Conservation (phyloP, 1,284 basidiomycete genomes). For the Pyrrhoderma noxium region DNA sequence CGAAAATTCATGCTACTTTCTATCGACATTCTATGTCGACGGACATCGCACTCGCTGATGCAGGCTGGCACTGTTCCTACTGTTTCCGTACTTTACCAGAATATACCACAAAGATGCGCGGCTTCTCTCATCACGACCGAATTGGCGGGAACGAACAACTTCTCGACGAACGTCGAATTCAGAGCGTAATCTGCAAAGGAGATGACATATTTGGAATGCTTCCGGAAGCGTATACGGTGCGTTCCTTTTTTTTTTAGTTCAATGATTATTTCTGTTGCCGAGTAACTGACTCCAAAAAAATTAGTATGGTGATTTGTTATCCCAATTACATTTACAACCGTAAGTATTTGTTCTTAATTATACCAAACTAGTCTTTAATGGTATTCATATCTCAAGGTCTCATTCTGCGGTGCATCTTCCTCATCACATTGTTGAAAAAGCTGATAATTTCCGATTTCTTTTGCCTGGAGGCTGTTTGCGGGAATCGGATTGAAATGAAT, state of each 20-base stretch:
- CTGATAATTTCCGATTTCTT: constrained; percentile 45
- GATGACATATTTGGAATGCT: constrained; percentile 62
- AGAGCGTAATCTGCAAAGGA: constrained; percentile 52
- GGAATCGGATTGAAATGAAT: neutral
- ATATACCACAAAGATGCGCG: constrained; percentile 21
- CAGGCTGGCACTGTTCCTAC: constrained; percentile 57
- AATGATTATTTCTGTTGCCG: neutral
- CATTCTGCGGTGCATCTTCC: constrained; percentile 47
- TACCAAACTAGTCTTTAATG: neutral
- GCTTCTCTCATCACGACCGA: constrained; percentile 61
- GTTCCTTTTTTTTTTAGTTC: constrained; percentile 21
- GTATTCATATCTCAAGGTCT: constrained; percentile 27
- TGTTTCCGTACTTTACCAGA: constrained; percentile 49
- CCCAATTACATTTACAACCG: constrained; percentile 45
- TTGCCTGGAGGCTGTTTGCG: constrained; percentile 49
- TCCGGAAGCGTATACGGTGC: constrained; percentile 50
- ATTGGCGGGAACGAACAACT: constrained; percentile 45
- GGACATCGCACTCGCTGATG: constrained; percentile 49
- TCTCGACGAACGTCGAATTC: constrained; percentile 46
- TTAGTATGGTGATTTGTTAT: constrained; percentile 48
- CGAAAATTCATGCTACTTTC: constrained; percentile 20
- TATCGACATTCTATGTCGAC: constrained; percentile 53
- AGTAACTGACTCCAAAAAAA: constrained; percentile 1
- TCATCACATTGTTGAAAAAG: constrained; percentile 42
- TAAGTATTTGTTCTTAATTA: constrained; percentile 25